Evolutionary conservation across 106 monocot genomes (phyloP).

Genomic region (Posidonia australis): DNA sequence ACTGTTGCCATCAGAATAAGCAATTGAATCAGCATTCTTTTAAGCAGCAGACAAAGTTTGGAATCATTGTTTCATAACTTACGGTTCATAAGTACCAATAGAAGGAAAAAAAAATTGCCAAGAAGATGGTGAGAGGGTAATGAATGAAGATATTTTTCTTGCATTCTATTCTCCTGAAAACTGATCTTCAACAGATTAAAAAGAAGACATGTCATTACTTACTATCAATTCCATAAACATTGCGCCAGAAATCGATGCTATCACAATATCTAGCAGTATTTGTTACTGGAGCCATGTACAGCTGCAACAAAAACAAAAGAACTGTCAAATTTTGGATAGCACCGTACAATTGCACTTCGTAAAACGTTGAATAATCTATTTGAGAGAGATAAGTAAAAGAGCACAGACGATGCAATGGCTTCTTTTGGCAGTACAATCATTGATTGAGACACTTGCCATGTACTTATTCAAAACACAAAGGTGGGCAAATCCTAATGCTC

Average conservation of each 20-base stretch:
- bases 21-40: not conserved
- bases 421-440: too few relatives aligned
- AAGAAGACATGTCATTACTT: slow-evolving; percentile 21
- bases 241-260: slow-evolving; percentile 88
- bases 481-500: too few relatives aligned
- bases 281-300: slow-evolving; percentile 95
- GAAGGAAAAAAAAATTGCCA: too few relatives aligned
- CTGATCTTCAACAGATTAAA: not conserved
- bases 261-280: slow-evolving; percentile 71
- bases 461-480: too few relatives aligned
- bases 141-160: too few relatives aligned
- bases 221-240: slow-evolving; percentile 98
- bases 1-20: slow-evolving; percentile 29
- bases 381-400: too few relatives aligned
- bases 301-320: slow-evolving; percentile 31
- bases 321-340: not conserved
- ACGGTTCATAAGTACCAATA: not conserved
- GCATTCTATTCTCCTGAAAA: too few relatives aligned
- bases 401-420: too few relatives aligned
- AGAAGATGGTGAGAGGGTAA: too few relatives aligned
- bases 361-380: too few relatives aligned
- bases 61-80: not conserved
- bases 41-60: not conserved
- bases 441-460: too few relatives aligned
- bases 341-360: too few relatives aligned